Percentiles rank a stretch among this genome's conserved stretches.
These are phyloP conservation scores for Backusella circina DNA, from an alignment of 192 early-diverging fungal species.

Conservation along the genomic window DNA sequence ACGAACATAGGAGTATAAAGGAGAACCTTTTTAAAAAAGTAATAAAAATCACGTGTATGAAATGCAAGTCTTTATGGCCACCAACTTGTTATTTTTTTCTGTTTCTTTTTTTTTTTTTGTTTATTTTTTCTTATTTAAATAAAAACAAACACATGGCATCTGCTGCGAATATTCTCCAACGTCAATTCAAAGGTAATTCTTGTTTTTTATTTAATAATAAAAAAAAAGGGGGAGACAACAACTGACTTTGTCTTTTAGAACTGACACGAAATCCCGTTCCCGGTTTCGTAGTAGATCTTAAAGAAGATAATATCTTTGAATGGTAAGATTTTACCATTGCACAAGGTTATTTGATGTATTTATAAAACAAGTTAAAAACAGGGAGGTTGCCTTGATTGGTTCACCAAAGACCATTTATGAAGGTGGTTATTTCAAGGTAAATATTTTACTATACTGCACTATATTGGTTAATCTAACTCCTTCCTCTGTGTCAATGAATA, in stretches of 20 bases:
- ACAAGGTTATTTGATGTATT: not conserved
- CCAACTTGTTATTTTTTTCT: not conserved
- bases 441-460: too few species aligned
- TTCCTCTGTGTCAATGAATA: too few species aligned
- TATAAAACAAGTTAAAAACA: not conserved
- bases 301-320: slow-evolving; percentile 41
- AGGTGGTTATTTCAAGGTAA: slow-evolving; percentile 50
- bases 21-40: not conserved
- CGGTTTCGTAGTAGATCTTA: slow-evolving; percentile 48
- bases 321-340: slow-evolving; percentile 23
- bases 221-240: too few species aligned
- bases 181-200: slow-evolving; percentile 45
- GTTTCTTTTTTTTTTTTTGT: not conserved
- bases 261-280: slow-evolving; percentile 44
- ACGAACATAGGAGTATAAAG: not conserved
- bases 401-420: slow-evolving; percentile 46
- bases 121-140: not conserved
- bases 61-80: not conserved
- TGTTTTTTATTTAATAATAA: too few species aligned
- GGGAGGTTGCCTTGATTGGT: slow-evolving; percentile 48
- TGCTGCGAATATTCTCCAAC: slow-evolving; percentile 44
- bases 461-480: too few species aligned
- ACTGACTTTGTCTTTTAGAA: slow-evolving; percentile 31
- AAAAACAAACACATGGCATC: slow-evolving; percentile 15
- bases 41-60: not conserved